Base-by-base conservation (phyloP, 805 yeast species). In the Yarrowia sp. region DNA sequence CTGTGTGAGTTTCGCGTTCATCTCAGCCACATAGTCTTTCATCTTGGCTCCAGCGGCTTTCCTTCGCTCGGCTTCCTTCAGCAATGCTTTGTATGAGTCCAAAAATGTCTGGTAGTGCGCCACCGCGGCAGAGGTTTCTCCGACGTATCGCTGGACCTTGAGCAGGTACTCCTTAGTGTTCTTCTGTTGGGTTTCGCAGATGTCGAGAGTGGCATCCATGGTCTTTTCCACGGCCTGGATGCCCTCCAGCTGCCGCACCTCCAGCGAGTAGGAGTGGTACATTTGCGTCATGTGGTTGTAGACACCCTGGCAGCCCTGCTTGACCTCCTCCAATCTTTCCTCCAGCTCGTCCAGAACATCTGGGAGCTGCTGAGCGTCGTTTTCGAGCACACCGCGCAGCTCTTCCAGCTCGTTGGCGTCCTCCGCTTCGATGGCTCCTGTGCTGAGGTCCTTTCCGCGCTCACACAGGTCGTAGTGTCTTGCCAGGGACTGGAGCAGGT, bases 391-490 rank as follows among this genome's bases (percentile, higher is more conserved):
- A 4, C 5, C 4, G 5, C 42, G 42, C 16, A 51, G 14, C 24
- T 51, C 58, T 5, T 10, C 21, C 33, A 51, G 32, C 16, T 51
- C 58, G 12, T 51, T 51, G 13, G 9, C 38, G 16, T 51, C 58
- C 27, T 51, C 58, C 1, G 41, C 42, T 24, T 51, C 58, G 10
- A 47, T 47, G 0, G 39, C 56, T 1, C 56, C 56, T 5, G 56
- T 47, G 8, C 31, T 47, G 24, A 51, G 25, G 13, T 51, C 58
- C 18, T 32, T 22, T 0, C 42, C 58, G 33, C 58, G 41, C 24
- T 51, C 58, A 51, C 58, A 51, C 42, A 51, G 16, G 32, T 51
- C 58, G 16, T 51, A 51, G 24, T 51, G 58, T 4, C 58, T 16
- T 24, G 58, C 58, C 10, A 51, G 13, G 1, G 42, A 33, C 58